Conservation (phyloP, 169 alveolate species). For the Eimeria sp. region DNA sequence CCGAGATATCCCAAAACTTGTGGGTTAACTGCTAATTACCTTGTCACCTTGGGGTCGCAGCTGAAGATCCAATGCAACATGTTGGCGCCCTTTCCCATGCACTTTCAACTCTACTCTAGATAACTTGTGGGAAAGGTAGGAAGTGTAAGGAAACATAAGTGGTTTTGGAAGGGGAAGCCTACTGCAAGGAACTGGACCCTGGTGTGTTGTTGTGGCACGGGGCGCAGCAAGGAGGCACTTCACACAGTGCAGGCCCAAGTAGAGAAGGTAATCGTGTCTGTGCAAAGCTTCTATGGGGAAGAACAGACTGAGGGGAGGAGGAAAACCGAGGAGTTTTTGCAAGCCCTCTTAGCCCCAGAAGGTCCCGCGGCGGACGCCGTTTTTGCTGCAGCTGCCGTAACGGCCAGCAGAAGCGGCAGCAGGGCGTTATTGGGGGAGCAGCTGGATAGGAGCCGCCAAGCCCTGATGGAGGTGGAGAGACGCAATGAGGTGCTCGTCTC, state of each 20-base stretch:
- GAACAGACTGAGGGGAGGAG: slow-evolving; percentile 3
- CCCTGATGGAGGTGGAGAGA: slow-evolving; percentile 12
- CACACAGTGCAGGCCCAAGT: slow-evolving; percentile 3
- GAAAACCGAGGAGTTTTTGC: not conserved
- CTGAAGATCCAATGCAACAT: not conserved
- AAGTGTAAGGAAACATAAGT: not conserved
- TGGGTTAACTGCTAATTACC: not conserved
- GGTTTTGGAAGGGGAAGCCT: not conserved
- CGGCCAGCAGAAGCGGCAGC: slow-evolving; percentile 4
- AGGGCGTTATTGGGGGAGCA: slow-evolving; percentile 63
- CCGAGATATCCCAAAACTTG: not conserved
- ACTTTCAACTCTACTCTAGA: not conserved
- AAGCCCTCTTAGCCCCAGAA: slow-evolving; percentile 4
- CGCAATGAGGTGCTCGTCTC: slow-evolving; percentile 33
- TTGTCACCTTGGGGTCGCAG: not conserved
- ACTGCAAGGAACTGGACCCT: not conserved
- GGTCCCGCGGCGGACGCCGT: not conserved
- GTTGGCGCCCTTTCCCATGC: not conserved
- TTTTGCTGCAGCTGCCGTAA: not conserved
- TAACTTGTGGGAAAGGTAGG: not conserved
- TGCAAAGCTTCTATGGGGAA: slow-evolving; percentile 54
- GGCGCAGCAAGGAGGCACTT: slow-evolving; percentile 30
- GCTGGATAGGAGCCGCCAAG: slow-evolving; percentile 2
- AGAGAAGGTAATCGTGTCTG: not conserved
- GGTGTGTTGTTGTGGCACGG: not conserved